Percentiles rank a stretch among this genome's conserved stretches.
Conservation (phyloP, 1,284 basidiomycete genomes). For the Mycena citricolor region DNA sequence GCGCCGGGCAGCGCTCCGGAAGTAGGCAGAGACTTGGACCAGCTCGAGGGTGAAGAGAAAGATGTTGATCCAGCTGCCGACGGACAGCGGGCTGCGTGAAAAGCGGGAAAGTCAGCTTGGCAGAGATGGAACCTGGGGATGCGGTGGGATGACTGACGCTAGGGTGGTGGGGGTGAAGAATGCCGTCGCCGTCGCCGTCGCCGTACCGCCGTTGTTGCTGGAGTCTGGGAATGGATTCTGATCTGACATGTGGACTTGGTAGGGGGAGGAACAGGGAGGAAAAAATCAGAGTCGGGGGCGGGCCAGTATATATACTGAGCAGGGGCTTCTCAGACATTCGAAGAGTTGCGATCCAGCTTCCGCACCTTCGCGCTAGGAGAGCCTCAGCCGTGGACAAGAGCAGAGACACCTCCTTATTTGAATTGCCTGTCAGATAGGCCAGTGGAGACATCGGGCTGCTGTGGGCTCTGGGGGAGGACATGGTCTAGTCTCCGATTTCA, state of each 20-base stretch:
- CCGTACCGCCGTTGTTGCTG: neutral
- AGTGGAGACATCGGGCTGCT: too few species aligned
- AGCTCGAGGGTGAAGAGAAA: constrained; percentile 21
- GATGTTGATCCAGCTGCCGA: constrained; percentile 20
- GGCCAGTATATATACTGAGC: too few species aligned
- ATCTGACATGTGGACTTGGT: constrained; percentile 4
- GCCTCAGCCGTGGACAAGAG: too few species aligned
- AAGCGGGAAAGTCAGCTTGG: neutral
- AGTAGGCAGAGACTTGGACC: constrained; percentile 15
- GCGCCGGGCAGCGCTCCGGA: constrained; percentile 9
- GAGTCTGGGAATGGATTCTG: neutral
- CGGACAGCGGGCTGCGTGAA: constrained; percentile 7
- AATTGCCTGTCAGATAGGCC: too few species aligned
- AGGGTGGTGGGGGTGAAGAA: constrained; percentile 9
- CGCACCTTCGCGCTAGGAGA: too few species aligned
- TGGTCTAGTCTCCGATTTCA: too few species aligned
- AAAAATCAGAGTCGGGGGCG: neutral
- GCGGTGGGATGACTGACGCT: constrained; percentile 5
- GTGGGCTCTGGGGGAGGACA: too few species aligned
- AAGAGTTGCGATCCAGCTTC: too few species aligned
- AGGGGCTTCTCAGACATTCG: too few species aligned
- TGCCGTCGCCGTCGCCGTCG: neutral
- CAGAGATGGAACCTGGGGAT: too few species aligned
- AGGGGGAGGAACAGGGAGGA: neutral
- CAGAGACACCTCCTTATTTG: too few species aligned